Conservation (phyloP, 164 flowering plant species). For the Cinnamomum chago region DNA sequence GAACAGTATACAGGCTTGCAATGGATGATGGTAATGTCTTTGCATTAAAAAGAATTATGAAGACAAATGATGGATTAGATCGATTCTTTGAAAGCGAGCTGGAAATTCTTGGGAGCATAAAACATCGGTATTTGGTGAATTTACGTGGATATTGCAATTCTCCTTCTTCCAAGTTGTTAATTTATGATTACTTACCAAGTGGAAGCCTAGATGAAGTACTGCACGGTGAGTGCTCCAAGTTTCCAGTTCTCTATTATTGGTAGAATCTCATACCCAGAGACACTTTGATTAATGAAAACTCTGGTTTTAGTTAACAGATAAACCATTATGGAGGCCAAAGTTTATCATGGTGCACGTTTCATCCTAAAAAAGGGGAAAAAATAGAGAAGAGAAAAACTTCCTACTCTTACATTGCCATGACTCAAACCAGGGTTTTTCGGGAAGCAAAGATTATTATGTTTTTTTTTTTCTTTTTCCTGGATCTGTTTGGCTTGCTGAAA, state of each 20-base stretch:
- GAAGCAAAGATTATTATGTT: too few species aligned
- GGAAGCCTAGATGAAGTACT: conserved; percentile 97
- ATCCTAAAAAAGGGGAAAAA: not conserved
- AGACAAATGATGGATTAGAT: conserved; percentile 81
- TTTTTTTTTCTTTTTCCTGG: too few species aligned
- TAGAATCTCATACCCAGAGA: not conserved
- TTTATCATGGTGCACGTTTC: not conserved
- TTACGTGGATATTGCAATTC: conserved; percentile 98
- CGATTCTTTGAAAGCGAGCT: conserved; percentile 96
- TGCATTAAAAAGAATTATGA: conserved; percentile 88
- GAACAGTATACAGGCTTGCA: conserved; percentile 87
- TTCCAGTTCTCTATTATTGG: not conserved
- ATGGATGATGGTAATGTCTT: conserved; percentile 97
- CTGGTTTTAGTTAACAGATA: not conserved
- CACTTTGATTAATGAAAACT: not conserved
- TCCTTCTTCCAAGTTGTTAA: conserved; percentile 78
- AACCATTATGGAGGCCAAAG: too few species aligned
- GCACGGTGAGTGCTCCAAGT: conserved; percentile 49
- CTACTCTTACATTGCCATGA: too few species aligned
- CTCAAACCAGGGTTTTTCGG: too few species aligned
- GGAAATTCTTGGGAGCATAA: conserved; percentile 95
- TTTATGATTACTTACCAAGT: conserved; percentile 88
- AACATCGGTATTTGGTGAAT: conserved; percentile 85
- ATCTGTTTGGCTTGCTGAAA: too few species aligned
- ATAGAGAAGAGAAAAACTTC: too few species aligned